Evolutionary conservation across 768 basidiomycete genomes (phyloP), one percentile per base, ranked within the genome.

Genomic region (Rhizopogon rudus): DNA sequence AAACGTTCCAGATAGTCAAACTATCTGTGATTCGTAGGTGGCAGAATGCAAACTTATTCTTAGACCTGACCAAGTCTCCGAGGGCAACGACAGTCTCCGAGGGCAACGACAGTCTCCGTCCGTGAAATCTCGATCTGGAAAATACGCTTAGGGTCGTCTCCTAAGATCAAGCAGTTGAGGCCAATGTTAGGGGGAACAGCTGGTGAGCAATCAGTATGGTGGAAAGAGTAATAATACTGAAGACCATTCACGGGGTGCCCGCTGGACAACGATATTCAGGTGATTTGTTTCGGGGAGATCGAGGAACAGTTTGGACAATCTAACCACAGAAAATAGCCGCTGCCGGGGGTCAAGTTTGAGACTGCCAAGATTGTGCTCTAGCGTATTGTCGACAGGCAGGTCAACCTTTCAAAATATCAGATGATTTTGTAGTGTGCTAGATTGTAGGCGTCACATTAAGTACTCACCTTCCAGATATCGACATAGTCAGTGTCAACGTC

Each of bases 241-340:
- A n/a, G 39, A 28, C 33, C 20, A 43, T 6, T 43, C 35, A 56
- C 55, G 5, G 13, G 17, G 25, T 35, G 41, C 29, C n/a, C 9
- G 4, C 25, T 14, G 17, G 41, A 56, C 31, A 44, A 52, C 28
- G 33, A 56, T 56, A 37, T 56, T 50, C 25, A 56, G 51, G 22
- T 44, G 40, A 0, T n/a, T 25, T 13, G 3, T 5, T n/a, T 17
- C 31, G 20, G 53, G 46, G 14, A 16, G 5, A 22, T 29, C 6
- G 35, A 4, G 7, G 12, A 54, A 49, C 48, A 46, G 1, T 3
- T 28, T 6, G 0, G 2, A 6, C 14, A 40, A 2, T 42, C 12
- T 3, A 6, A 4, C 2, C 28, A 22, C 14, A 22, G 49, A 17
- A 17, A 6, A 45, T 41, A 51, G n/a, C 14, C 3, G 13, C 16